Evolutionary conservation across 495 filamentous ascomycete species (phyloP).

Genomic region (Aspergillus baeticus): DNA sequence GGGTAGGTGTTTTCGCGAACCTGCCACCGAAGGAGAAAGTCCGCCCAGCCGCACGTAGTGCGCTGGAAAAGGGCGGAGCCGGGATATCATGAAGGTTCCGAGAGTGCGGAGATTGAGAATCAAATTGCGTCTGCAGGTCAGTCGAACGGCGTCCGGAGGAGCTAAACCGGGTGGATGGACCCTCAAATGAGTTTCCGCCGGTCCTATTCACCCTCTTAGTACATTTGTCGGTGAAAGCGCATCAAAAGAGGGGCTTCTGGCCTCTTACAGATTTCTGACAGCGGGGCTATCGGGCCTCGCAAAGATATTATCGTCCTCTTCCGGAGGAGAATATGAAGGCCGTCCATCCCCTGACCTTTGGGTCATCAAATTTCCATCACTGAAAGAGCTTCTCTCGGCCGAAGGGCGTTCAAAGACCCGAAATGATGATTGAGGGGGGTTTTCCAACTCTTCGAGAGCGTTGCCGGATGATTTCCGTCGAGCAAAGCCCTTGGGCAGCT

Average conservation of each 20-base stretch:
- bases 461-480: constrained; percentile 69
- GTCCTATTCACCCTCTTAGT: constrained; percentile 53
- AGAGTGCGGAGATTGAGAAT: constrained; percentile 49
- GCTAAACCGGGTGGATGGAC: constrained; percentile 63
- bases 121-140: constrained; percentile 57
- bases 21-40: constrained; percentile 69
- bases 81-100: constrained; percentile 55
- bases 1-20: constrained; percentile 39
- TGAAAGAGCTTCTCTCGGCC: constrained; percentile 45
- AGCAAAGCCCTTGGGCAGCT: constrained; percentile 62
- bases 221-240: constrained; percentile 6
- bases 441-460: constrained; percentile 55
- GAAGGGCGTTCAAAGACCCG: constrained; percentile 59
- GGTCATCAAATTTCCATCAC: constrained; percentile 45
- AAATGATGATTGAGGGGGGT: constrained; percentile 52
- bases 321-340: constrained; percentile 42
- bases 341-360: constrained; percentile 39
- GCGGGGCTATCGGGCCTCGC: constrained; percentile 33
- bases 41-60: constrained; percentile 63
- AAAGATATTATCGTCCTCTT: constrained; percentile 53
- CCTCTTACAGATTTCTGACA: constrained; percentile 43
- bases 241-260: constrained; percentile 11
- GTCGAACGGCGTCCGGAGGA: constrained; percentile 74
- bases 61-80: constrained; percentile 50
- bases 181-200: constrained; percentile 59